Evolutionary conservation across 163 green algal species (phyloP), one percentile per base, ranked within the genome.

Genomic region (Prototheca stagnorum): DNA sequence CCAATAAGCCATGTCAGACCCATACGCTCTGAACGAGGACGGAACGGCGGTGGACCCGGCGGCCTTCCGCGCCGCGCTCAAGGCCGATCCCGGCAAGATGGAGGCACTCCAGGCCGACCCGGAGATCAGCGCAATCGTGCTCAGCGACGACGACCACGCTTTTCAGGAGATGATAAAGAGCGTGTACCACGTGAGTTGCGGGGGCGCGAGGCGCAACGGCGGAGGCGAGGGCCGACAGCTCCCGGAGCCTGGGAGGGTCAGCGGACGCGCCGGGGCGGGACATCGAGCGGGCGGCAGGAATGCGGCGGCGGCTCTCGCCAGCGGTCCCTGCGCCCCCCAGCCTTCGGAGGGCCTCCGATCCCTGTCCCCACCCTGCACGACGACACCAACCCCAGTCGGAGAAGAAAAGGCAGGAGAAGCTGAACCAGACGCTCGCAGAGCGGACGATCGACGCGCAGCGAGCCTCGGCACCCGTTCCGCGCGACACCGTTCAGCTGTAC

Each of bases 391-490:
- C 25, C 39, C 64, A 87, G 75, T 61, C 54, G 14, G 68, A 88
- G 59, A 74, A 78, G 49, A 70, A 77, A 40, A 51, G 63, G 4
- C 29, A 52, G 0, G 58, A 82, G 31, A 42, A 47, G 14, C 22
- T 54, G 2, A 53, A 65, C 33, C 61, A 68, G 42, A 56, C 64
- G 20, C 57, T 79, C 60, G 45, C 74, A 1, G 78, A 94, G 61
- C 64, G 82, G 7, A 88, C 60, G 8, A 88, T 91, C 21, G 83
- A 93, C 49, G 83, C 81, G 4, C 83, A 92, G 61, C 57, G 83
- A 9, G 79, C 75, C 3, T 80, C 65, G 27, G 80, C 55, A 20
- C 54, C 61, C 15, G 51, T 61, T 27, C 61, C 61, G 1, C 47
- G 55, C 20, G 47, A 54, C 40, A 60, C 48, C 1, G 80, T 88